Percentiles rank a stretch among this genome's conserved stretches.
phyloP scores from a whole-genome alignment of 2,329 filamentous ascomycete species.

The Rhynchosporium graminicola region DNA sequence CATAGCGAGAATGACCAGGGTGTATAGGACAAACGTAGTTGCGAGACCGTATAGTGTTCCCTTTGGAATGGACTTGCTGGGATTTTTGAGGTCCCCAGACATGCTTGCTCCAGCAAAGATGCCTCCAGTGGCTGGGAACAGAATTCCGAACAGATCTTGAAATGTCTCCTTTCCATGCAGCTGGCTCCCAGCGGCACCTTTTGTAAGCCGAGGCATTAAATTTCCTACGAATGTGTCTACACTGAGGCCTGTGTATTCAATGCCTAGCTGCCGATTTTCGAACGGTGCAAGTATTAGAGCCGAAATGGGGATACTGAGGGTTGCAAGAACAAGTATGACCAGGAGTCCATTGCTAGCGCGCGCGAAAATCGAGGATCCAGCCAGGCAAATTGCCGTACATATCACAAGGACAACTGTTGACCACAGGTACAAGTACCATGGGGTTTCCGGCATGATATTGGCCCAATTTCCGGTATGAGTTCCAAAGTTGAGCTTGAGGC shows the following conservation, averaged over 20 bases:
- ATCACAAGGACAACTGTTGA: constrained; percentile 69
- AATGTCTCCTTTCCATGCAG: constrained; percentile 68
- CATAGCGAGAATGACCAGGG: constrained; percentile 76
- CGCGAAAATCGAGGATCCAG: constrained; percentile 78
- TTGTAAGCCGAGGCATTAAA: constrained; percentile 65
- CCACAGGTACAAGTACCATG: constrained; percentile 77
- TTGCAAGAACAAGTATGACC: constrained; percentile 68
- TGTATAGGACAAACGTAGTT: constrained; percentile 75
- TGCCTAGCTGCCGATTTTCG: constrained; percentile 57
- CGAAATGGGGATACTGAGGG: constrained; percentile 82
- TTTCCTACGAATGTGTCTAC: constrained; percentile 72
- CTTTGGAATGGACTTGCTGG: constrained; percentile 80
- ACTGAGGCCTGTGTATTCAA: constrained; percentile 79
- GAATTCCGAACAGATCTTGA: constrained; percentile 80
- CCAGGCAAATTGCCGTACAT: constrained; percentile 75
- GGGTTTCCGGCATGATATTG: constrained; percentile 65
- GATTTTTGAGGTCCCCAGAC: constrained; percentile 82
- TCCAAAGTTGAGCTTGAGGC: constrained; percentile 75
- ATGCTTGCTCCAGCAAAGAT: constrained; percentile 78
- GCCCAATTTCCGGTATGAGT: constrained; percentile 54
- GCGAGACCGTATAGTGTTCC: constrained; percentile 79
- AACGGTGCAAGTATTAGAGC: constrained; percentile 70
- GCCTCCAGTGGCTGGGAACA: constrained; percentile 68
- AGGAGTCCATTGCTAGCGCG: constrained; percentile 78
- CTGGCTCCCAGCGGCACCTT: constrained; percentile 61